Base-by-base conservation (phyloP, 495 filamentous ascomycete genomes). In the Penicillium lagena region DNA sequence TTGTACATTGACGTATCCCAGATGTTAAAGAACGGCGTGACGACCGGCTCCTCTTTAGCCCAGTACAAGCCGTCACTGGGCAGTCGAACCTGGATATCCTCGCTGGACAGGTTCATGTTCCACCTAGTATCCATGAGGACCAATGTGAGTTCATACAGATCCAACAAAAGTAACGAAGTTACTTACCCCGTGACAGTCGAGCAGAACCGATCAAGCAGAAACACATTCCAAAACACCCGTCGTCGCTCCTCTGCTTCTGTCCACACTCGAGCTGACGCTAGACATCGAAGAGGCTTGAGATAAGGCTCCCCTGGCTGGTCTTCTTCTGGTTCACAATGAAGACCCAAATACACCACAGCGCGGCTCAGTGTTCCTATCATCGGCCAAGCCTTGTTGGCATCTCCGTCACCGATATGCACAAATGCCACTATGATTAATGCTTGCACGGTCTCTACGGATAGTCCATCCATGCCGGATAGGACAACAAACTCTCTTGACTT, bases 201-300 rank as follows among this genome's bases (percentile, higher is more conserved):
- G 17, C 17, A 17, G 17, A 17, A 17, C 17, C 17, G 17, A 17
- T 17, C 17, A 17, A 17, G 17, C 17, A 17, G 17, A 17, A 17
- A 17, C 17, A 58, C 60, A 60, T 62, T 68, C 76, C 75, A 79
- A 43, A 78, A 78, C 4, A 67, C 46, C 8, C 76, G 47, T 7
- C 76, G 57, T 10, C 72, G 62, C 50, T 78, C 74, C 52, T 79
- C 76, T 11, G 68, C 48, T 40, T 78, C 73, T 4, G 42, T 46
- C 72, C 75, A 76, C 45, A 56, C 56, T 37, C 53, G 54, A 43
- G 40, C 39, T 15, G 10, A 32, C 11, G 29, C n/a, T 44, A 46
- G 29, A 29, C 17, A 17, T 4, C 17, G 17, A 17, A 17, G 17
- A 1, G 17, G 17, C 17, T 17, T 17, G 17, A 17, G 17, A 17